Percentiles rank a stretch among this genome's conserved stretches.
Evolutionary conservation across 208 protist species (phyloP).

Genomic region (Crithidia mellificae): DNA sequence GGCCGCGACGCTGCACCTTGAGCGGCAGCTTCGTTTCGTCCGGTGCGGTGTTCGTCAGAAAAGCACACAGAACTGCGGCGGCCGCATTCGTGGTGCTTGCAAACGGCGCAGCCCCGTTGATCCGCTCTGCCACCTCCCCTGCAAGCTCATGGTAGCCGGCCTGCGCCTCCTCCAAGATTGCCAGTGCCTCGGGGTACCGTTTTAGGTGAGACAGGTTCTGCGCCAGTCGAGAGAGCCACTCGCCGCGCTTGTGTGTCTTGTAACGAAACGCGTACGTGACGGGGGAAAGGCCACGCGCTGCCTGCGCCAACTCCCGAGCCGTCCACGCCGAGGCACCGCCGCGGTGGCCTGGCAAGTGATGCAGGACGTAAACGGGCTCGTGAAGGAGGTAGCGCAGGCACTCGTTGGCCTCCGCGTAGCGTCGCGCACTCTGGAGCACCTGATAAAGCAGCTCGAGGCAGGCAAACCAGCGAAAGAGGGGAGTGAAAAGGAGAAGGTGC

Average conservation of each 20-base stretch:
- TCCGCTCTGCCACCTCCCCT: not conserved
- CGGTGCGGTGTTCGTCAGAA: slow-evolving; percentile 8
- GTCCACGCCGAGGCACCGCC: not conserved
- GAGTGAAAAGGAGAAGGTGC: slow-evolving; percentile 70
- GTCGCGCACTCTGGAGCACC: slow-evolving; percentile 52
- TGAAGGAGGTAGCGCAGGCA: slow-evolving; percentile 62
- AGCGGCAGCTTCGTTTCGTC: slow-evolving; percentile 36
- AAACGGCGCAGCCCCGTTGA: not conserved
- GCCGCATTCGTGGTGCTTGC: slow-evolving; percentile 3
- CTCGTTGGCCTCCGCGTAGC: slow-evolving; percentile 63
- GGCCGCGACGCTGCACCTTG: slow-evolving; percentile 59
- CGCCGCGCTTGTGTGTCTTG: slow-evolving; percentile 58
- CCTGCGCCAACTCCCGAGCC: not conserved
- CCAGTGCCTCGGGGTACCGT: slow-evolving; percentile 45
- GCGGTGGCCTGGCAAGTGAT: slow-evolving; percentile 13
- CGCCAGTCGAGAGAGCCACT: slow-evolving; percentile 67
- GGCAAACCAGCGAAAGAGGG: slow-evolving; percentile 69
- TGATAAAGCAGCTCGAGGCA: slow-evolving; percentile 68
- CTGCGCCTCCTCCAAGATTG: slow-evolving; percentile 54
- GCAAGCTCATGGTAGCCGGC: slow-evolving; percentile 34
- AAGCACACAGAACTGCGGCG: slow-evolving; percentile 18
- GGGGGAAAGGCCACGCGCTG: not conserved
- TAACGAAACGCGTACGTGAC: slow-evolving; percentile 56
- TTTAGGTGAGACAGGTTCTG: slow-evolving; percentile 59
- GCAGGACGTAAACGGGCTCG: slow-evolving; percentile 53